A percentile compares a stretch with the other conserved stretches of the same genome.
phyloP scores from a whole-genome alignment of 768 basidiomycete species.

The Steccherinum ochraceum region DNA sequence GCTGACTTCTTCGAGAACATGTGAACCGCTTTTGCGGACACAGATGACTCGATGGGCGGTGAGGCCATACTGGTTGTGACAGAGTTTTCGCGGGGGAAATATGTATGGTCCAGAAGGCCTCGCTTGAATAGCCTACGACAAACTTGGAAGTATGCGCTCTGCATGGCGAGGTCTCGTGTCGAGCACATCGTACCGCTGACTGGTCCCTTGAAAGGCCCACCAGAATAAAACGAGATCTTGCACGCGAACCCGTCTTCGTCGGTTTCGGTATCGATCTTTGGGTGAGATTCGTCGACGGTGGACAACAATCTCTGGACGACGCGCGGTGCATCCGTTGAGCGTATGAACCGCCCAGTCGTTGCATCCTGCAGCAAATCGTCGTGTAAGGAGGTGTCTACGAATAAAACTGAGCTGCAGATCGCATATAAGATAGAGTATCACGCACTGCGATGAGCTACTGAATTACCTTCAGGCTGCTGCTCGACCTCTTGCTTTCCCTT shows the following conservation, averaged over 20 bases:
- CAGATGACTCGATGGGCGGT: neutral
- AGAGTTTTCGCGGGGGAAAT: conserved; percentile 32
- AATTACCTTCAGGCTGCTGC: too few relatives aligned
- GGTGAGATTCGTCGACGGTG: neutral
- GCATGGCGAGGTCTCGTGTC: neutral
- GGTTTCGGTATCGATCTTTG: too few relatives aligned
- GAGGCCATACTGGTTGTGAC: neutral
- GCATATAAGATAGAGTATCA: too few relatives aligned
- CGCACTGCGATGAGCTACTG: too few relatives aligned
- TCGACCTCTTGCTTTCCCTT: too few relatives aligned
- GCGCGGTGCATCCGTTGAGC: neutral
- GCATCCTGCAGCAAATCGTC: too few relatives aligned
- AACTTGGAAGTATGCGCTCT: conserved; percentile 9
- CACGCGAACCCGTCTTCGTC: too few relatives aligned
- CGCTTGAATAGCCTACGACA: conserved; percentile 10
- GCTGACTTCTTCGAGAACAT: conserved; percentile 54
- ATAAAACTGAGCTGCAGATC: too few relatives aligned
- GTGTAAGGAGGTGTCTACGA: too few relatives aligned
- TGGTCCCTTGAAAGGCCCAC: neutral
- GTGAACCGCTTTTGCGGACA: conserved; percentile 32
- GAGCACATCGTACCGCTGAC: neutral
- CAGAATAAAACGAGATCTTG: neutral
- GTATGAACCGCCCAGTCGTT: neutral
- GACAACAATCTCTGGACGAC: neutral
- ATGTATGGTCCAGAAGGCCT: conserved; percentile 17